phyloP scores from a whole-genome alignment of 345 rosid genomes.

The thale cress (Arabidopsis thaliana) region DNA sequence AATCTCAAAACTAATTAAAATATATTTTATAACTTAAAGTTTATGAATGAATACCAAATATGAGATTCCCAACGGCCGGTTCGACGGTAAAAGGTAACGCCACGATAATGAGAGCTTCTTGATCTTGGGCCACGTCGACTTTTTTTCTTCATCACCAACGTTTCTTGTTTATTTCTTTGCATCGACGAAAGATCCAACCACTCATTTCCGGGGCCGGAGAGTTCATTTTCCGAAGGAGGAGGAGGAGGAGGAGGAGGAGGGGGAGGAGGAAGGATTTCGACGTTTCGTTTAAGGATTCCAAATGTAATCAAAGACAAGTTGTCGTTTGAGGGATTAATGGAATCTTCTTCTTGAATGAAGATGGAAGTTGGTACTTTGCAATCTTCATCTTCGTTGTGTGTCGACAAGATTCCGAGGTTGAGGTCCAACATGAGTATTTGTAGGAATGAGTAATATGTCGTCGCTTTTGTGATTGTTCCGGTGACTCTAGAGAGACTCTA shows the following conservation, averaged over 20 bases:
- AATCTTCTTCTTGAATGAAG: neutral
- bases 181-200: constrained; percentile 38
- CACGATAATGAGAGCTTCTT: constrained; percentile 86
- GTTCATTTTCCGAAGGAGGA: constrained; percentile 10
- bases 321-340: neutral
- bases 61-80: constrained; percentile 99
- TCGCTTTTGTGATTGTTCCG: constrained; percentile 9
- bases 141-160: constrained; percentile 26
- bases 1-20: neutral
- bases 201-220: constrained; percentile 16
- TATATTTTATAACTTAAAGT: neutral
- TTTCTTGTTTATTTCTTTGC: constrained; percentile 20
- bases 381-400: constrained; percentile 16
- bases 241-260: constrained; percentile 20
- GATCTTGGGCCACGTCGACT: constrained; percentile 91
- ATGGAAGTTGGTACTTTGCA: constrained; percentile 26
- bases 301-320: constrained; percentile 23
- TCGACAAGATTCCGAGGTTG: constrained; percentile 32
- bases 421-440: constrained; percentile 39
- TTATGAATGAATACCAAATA: constrained; percentile 63
- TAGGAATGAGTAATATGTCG: neutral
- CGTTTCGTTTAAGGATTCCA: constrained; percentile 16
- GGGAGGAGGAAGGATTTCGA: neutral
- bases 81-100: constrained; percentile 89
- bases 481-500: neutral